Conservation (phyloP, 306 rosid species). For the Ormosia semicastrata region DNA sequence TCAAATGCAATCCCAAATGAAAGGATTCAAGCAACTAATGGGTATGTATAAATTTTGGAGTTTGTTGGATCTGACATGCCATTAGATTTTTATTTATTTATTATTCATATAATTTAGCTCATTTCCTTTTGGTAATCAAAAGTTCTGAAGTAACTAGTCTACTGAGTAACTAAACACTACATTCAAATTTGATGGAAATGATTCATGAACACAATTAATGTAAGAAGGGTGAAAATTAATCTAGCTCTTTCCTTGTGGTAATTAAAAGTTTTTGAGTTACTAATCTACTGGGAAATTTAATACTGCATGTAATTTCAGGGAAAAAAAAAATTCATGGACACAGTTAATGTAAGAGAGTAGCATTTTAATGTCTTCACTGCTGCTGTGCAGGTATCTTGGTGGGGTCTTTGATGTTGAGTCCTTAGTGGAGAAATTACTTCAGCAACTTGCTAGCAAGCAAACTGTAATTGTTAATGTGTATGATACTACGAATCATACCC, state of each 20-base stretch:
- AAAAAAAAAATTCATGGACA: neutral
- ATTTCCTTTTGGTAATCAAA: neutral
- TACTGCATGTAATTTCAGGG: neutral
- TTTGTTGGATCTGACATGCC: neutral
- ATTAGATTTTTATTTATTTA: neutral
- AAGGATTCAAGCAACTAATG: slow-evolving; percentile 71
- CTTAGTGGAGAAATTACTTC: slow-evolving; percentile 75
- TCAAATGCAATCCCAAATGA: slow-evolving; percentile 72
- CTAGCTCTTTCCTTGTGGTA: too few species aligned
- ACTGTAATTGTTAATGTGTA: too few species aligned
- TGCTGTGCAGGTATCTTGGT: slow-evolving; percentile 66
- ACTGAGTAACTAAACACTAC: neutral
- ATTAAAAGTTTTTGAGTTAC: neutral
- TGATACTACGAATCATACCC: too few species aligned
- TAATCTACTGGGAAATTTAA: neutral
- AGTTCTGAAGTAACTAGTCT: neutral
- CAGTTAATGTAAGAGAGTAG: neutral
- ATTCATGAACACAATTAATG: neutral
- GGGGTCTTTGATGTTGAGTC: slow-evolving; percentile 76
- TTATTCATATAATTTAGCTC: neutral
- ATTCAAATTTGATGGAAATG: neutral
- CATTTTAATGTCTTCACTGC: neutral
- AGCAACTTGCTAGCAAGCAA: slow-evolving; percentile 77
- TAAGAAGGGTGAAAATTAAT: neutral
- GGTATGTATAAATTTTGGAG: slow-evolving; percentile 38